Conservation (phyloP, 2,329 filamentous ascomycete genomes). For the Escovopsis sp. region DNA sequence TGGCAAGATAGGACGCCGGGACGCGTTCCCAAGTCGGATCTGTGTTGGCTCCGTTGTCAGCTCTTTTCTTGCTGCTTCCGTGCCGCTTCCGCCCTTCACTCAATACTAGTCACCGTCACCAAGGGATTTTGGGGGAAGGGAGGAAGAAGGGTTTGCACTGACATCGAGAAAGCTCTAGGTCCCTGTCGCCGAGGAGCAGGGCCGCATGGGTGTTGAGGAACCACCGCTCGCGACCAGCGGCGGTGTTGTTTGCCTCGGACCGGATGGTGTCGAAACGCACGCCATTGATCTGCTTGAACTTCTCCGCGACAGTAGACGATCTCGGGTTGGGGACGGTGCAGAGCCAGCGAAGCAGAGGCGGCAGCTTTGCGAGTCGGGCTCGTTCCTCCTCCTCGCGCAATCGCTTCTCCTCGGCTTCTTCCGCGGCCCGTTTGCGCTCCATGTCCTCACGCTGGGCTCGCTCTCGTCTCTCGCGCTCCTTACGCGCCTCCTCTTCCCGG, state of each 20-base stretch:
- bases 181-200: constrained; percentile 48
- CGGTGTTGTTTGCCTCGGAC: constrained; percentile 33
- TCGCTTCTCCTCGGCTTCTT: constrained; percentile 35
- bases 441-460: constrained; percentile 27
- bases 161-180: constrained; percentile 44
- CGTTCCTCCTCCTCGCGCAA: constrained; percentile 39
- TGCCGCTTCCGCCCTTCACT: too few species aligned
- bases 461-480: constrained; percentile 35
- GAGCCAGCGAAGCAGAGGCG: constrained; percentile 46
- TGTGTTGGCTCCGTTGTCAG: too few species aligned
- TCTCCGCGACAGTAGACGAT: constrained; percentile 31
- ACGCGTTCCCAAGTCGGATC: constrained; percentile 44
- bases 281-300: constrained; percentile 42
- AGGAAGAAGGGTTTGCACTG: constrained; percentile 19
- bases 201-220: constrained; percentile 49
- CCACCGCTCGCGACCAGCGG: constrained; percentile 49
- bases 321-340: constrained; percentile 37
- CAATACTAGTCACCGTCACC: too few species aligned
- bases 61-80: too few species aligned
- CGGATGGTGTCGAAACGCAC: constrained; percentile 50
- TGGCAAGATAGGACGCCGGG: constrained; percentile 37
- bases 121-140: too few species aligned
- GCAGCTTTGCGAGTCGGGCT: constrained; percentile 38
- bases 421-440: constrained; percentile 32
- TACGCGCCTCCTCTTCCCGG: constrained; percentile 23